Percentiles rank a stretch among this genome's conserved stretches.
phyloP scores from a whole-genome alignment of 305 asterid species.

The Solanum hybrid region DNA sequence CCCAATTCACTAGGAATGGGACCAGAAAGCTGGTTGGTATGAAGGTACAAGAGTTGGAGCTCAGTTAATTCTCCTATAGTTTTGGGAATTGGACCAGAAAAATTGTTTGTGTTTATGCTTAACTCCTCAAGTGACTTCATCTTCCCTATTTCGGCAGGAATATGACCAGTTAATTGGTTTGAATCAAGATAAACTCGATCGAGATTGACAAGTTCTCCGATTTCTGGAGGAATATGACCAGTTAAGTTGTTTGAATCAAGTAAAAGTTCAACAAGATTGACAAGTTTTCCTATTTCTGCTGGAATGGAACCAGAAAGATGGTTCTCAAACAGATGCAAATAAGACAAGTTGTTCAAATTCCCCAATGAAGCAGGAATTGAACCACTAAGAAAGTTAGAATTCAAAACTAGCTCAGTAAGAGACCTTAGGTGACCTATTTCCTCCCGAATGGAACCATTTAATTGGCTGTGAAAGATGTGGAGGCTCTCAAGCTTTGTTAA shows the following conservation, averaged over 20 bases:
- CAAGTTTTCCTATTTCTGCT: not conserved
- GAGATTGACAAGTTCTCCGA: conserved; percentile 5
- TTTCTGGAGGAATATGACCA: conserved; percentile 1
- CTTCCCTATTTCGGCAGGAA: conserved; percentile 7
- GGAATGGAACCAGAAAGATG: not conserved
- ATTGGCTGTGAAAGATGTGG: not conserved
- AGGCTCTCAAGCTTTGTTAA: conserved; percentile 9
- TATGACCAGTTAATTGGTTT: conserved; percentile 5
- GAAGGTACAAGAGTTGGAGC: not conserved
- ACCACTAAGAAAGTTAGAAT: not conserved
- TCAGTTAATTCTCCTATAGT: not conserved
- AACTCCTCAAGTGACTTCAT: not conserved
- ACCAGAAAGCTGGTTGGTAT: conserved; percentile 7
- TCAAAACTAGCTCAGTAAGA: not conserved
- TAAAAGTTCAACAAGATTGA: not conserved
- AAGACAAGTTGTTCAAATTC: not conserved
- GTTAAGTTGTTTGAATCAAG: not conserved
- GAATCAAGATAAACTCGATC: not conserved
- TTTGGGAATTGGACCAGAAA: conserved; percentile 7
- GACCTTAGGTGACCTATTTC: conserved; percentile 14
- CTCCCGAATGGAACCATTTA: conserved; percentile 11
- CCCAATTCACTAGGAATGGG: not conserved
- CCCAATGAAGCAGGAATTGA: not conserved
- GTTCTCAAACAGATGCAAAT: not conserved
- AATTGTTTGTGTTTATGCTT: not conserved